Percentiles rank a stretch among this genome's conserved stretches.
phyloP scores from a whole-genome alignment of 73 alveolate species.

The Effrenium voratum region DNA sequence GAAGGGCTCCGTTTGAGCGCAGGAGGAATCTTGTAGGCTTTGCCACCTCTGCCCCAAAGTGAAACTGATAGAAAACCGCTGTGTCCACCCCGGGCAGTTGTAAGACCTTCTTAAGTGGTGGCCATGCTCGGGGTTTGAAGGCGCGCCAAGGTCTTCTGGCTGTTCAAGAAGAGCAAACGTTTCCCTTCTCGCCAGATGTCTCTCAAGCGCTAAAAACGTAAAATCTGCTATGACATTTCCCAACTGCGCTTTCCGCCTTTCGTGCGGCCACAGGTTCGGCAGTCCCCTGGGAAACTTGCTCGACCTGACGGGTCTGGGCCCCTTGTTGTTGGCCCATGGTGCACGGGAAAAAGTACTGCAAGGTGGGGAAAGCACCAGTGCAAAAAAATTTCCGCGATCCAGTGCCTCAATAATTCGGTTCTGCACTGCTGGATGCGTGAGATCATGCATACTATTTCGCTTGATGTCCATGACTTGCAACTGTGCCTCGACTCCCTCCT shows the following conservation, averaged over 20 bases:
- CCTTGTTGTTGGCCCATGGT: constrained; percentile 8
- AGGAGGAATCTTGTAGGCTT: constrained; percentile 27
- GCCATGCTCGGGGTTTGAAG: no score
- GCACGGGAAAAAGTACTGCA: constrained; percentile 23
- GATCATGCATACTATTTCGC: background rate
- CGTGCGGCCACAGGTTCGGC: background rate
- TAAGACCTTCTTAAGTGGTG: background rate
- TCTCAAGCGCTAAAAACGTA: background rate
- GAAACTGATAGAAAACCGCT: background rate
- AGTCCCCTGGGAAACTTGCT: background rate
- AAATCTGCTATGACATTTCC: constrained; percentile 34
- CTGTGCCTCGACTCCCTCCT: background rate
- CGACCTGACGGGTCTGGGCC: constrained; percentile 7
- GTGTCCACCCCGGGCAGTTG: background rate
- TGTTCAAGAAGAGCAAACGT: background rate
- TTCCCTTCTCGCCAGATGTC: background rate
- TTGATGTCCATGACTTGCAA: background rate
- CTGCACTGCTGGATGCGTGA: background rate
- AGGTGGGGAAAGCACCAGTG: constrained; percentile 5
- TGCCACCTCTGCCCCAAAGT: background rate
- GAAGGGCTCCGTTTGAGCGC: background rate
- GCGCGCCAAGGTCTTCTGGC: constrained; percentile 42
- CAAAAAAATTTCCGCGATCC: background rate
- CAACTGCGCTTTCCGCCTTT: background rate
- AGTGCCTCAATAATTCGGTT: background rate